Evolutionary conservation across 2,329 filamentous ascomycete species (phyloP).

Genomic region (Acephala macrosclerotiorum): DNA sequence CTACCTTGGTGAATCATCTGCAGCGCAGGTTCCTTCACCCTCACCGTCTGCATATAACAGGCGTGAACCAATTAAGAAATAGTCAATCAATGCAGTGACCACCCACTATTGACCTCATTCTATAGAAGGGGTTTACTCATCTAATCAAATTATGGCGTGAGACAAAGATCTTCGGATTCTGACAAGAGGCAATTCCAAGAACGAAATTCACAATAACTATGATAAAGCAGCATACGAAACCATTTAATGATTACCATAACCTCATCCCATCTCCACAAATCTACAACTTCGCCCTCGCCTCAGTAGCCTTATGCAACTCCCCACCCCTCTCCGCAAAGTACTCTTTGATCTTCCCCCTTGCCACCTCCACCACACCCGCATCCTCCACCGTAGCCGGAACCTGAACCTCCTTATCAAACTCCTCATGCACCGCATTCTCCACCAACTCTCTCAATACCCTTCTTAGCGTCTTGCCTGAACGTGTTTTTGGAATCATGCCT

Average conservation of each 20-base stretch:
- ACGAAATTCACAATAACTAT: not conserved
- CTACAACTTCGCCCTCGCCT: conserved; percentile 56
- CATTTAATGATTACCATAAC: not conserved
- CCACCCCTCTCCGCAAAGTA: conserved; percentile 68
- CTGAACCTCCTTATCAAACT: conserved; percentile 74
- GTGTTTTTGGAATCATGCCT: conserved; percentile 89
- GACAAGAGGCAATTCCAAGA: not conserved
- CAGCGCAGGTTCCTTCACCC: too few relatives aligned
- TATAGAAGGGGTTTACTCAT: too few relatives aligned
- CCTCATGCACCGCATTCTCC: conserved; percentile 79
- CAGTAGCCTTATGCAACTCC: conserved; percentile 38
- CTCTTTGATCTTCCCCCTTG: conserved; percentile 72
- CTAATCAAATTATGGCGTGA: not conserved
- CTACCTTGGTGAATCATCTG: too few relatives aligned
- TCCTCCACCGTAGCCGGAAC: conserved; percentile 91
- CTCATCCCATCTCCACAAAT: not conserved
- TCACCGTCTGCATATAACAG: too few relatives aligned
- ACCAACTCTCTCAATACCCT: conserved; percentile 83
- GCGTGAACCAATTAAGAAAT: too few relatives aligned
- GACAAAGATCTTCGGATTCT: not conserved
- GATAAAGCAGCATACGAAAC: not conserved
- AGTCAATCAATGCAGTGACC: too few relatives aligned
- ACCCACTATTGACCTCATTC: too few relatives aligned
- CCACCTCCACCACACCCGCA: conserved; percentile 74
- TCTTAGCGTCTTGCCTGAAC: conserved; percentile 89